phyloP scores from a whole-genome alignment of 345 rosid species.

The Noccaea bulbosa region DNA sequence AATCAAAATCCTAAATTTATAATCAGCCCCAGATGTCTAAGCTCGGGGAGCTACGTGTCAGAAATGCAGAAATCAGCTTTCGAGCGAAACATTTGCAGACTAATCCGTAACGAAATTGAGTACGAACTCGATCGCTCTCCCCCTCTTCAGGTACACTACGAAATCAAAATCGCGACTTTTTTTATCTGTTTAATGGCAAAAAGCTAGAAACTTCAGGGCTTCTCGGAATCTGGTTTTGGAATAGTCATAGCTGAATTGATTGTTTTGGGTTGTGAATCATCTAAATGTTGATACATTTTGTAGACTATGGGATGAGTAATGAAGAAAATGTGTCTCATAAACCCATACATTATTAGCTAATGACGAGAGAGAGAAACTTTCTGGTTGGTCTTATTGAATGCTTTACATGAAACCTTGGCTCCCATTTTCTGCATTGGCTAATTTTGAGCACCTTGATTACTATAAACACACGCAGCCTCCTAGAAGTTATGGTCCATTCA shows the following conservation, averaged over 20 bases:
- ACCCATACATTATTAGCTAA: neutral
- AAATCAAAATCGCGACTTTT: neutral
- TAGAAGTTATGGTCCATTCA: constrained; percentile 54
- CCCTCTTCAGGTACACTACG: constrained; percentile 37
- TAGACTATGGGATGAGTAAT: neutral
- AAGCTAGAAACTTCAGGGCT: constrained; percentile 25
- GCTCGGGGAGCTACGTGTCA: constrained; percentile 56
- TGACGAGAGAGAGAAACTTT: neutral
- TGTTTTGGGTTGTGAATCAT: neutral
- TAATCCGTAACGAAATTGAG: constrained; percentile 67
- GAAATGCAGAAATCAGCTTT: constrained; percentile 89
- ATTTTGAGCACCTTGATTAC: neutral
- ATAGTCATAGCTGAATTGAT: neutral
- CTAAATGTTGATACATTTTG: neutral
- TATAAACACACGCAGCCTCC: constrained; percentile 55
- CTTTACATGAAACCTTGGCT: neutral
- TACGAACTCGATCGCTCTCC: constrained; percentile 66
- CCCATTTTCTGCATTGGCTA: neutral
- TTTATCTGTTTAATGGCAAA: neutral
- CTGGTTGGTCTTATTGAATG: neutral
- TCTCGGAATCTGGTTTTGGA: constrained; percentile 14
- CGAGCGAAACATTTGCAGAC: constrained; percentile 61
- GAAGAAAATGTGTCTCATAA: constrained; percentile 6
- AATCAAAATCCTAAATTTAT: constrained; percentile 10
- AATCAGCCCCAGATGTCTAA: constrained; percentile 25